Evolutionary conservation across 345 rosid genomes (phyloP).

Genomic region (Erucastrum elatum): DNA sequence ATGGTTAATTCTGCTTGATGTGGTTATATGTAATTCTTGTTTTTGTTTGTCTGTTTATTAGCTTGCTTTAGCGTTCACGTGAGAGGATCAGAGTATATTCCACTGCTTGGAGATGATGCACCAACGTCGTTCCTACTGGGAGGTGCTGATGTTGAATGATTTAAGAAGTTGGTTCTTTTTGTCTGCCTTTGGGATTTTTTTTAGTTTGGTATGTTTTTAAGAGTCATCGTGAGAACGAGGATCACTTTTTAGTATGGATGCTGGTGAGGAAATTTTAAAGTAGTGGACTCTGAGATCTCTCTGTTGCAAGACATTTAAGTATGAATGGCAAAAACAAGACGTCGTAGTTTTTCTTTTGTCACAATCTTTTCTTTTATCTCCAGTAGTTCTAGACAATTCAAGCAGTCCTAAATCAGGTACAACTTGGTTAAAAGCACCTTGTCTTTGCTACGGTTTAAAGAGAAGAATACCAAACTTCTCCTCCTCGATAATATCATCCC

Average conservation of each 20-base stretch:
- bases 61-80: conserved; percentile 90
- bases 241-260: conserved; percentile 5
- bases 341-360: neutral
- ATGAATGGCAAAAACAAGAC: neutral
- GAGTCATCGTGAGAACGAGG: neutral
- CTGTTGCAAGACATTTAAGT: neutral
- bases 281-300: neutral
- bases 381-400: neutral
- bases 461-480: neutral
- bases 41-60: conserved; percentile 34
- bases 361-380: neutral
- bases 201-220: conserved; percentile 19
- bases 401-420: conserved; percentile 56
- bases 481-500: conserved; percentile 11
- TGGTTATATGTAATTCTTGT: conserved; percentile 9
- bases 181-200: conserved; percentile 2
- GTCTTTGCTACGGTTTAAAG: conserved; percentile 36
- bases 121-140: conserved; percentile 54
- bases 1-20: neutral
- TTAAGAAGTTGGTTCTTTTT: neutral
- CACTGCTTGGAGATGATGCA: conserved; percentile 58
- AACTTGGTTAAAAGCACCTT: conserved; percentile 56
- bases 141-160: conserved; percentile 52
- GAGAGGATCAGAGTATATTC: conserved; percentile 82
- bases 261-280: neutral